Percentiles rank a stretch among this genome's conserved stretches.
phyloP scores from a whole-genome alignment of 495 filamentous ascomycete species.

The Lasiosphaeris hirsuta region DNA sequence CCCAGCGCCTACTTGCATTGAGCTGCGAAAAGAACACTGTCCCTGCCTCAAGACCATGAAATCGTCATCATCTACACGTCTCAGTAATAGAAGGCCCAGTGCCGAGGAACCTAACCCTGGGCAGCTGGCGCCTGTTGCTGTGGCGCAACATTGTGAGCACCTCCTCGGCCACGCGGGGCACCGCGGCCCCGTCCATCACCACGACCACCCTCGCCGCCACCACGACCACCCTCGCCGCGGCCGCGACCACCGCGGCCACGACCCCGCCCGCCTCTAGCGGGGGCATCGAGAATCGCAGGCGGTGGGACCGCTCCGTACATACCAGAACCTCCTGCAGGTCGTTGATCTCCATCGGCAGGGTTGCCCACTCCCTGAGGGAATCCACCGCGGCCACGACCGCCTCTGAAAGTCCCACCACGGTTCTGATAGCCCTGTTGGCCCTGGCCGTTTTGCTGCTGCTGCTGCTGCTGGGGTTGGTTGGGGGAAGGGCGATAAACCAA shows the following conservation, averaged over 20 bases:
- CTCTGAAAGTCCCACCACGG: constrained; percentile 28
- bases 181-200: constrained; percentile 20
- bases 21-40: not conserved
- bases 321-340: constrained; percentile 16
- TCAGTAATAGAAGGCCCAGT: not conserved
- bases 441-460: constrained; percentile 9
- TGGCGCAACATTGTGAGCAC: not conserved
- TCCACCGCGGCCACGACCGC: constrained; percentile 34
- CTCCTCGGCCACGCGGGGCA: constrained; percentile 8
- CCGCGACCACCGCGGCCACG: constrained; percentile 28
- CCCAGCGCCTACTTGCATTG: too few relatives aligned
- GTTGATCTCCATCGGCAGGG: constrained; percentile 19
- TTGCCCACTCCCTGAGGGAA: constrained; percentile 15
- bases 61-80: not conserved
- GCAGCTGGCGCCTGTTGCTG: constrained; percentile 6
- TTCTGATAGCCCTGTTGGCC: constrained; percentile 23
- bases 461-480: constrained; percentile 22
- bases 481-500: constrained; percentile 36
- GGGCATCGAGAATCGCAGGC: constrained; percentile 60
- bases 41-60: not conserved
- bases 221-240: constrained; percentile 23
- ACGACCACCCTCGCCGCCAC: constrained; percentile 20
- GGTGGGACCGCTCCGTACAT: constrained; percentile 77
- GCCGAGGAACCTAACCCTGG: not conserved
- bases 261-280: constrained; percentile 33